Evolutionary conservation across 805 yeast species (phyloP).

Genomic region (Ogataea paradorogensis): DNA sequence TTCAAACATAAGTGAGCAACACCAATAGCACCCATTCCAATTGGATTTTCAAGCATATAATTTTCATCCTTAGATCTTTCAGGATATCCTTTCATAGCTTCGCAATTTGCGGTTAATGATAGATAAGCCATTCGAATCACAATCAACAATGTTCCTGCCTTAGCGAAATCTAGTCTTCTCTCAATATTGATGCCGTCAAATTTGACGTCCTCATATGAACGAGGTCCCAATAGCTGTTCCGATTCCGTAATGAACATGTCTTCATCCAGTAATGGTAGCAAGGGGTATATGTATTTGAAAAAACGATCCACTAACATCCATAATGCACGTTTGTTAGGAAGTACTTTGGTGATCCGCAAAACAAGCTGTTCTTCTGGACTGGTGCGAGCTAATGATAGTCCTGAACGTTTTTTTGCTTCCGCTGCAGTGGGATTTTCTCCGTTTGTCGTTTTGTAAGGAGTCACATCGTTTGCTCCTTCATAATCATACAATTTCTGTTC

Average conservation of each 20-base stretch:
- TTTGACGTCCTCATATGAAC: slow-evolving; percentile 33
- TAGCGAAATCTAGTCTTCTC: slow-evolving; percentile 47
- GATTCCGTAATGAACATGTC: slow-evolving; percentile 33
- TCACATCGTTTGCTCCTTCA: slow-evolving; percentile 39
- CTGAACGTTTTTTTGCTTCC: slow-evolving; percentile 7
- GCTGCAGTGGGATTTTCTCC: slow-evolving; percentile 1
- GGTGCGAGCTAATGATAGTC: too few species aligned
- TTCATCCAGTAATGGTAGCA: slow-evolving; percentile 46
- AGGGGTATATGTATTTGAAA: slow-evolving; percentile 45
- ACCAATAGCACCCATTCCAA: slow-evolving; percentile 42
- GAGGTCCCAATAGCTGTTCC: slow-evolving; percentile 37
- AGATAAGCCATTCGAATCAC: slow-evolving; percentile 43
- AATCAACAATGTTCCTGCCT: slow-evolving; percentile 44
- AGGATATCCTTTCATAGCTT: slow-evolving; percentile 24
- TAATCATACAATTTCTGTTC: slow-evolving; percentile 33
- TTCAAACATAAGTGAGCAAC: slow-evolving; percentile 55
- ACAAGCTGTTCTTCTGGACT: slow-evolving; percentile 12
- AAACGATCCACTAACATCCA: slow-evolving; percentile 46
- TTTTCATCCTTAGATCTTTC: slow-evolving; percentile 28
- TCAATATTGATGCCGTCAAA: slow-evolving; percentile 35
- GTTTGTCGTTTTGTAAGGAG: slow-evolving; percentile 21
- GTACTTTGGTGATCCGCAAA: slow-evolving; percentile 32
- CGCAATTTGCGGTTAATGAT: slow-evolving; percentile 35
- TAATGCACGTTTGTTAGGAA: slow-evolving; percentile 43
- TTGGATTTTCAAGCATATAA: slow-evolving; percentile 44